Evolutionary conservation across 176 grass and related monocot species (phyloP).

Genomic region (Urochloa ruziziensis): DNA sequence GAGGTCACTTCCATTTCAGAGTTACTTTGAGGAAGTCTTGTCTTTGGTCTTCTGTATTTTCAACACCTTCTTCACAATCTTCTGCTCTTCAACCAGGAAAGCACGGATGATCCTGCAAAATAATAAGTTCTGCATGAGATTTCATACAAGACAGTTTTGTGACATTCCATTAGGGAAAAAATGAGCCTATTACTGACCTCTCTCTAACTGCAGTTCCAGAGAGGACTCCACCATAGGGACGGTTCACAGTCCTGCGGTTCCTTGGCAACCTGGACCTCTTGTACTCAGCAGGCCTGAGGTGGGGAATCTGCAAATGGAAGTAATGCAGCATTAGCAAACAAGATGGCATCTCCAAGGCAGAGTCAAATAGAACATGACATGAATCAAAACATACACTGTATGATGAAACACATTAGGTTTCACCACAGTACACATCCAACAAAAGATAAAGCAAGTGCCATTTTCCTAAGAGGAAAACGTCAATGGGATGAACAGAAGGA

Average conservation of each 20-base stretch:
- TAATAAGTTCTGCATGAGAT: neutral
- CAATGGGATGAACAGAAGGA: neutral
- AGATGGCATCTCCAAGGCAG: neutral
- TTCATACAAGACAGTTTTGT: neutral
- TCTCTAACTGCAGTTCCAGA: conserved; percentile 62
- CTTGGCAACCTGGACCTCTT: conserved; percentile 63
- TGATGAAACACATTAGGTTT: neutral
- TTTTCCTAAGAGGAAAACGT: neutral
- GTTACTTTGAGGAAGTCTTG: conserved; percentile 61
- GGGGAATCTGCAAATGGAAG: conserved; percentile 48
- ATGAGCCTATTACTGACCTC: conserved; percentile 27
- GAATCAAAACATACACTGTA: neutral
- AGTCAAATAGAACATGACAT: neutral
- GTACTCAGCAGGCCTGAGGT: conserved; percentile 65
- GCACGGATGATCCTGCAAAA: conserved; percentile 76
- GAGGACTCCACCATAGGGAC: conserved; percentile 63
- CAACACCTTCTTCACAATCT: conserved; percentile 99
- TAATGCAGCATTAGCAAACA: neutral
- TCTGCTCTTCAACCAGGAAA: conserved; percentile 96
- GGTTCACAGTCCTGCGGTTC: conserved; percentile 68
- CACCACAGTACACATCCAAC: neutral
- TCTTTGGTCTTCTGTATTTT: conserved; percentile 90
- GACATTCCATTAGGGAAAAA: neutral
- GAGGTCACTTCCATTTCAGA: conserved; percentile 5
- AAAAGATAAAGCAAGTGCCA: neutral